A percentile compares a stretch with the other conserved stretches of the same genome.
Conservation (phyloP, 2,329 filamentous ascomycete genomes). For the Fusarium keratoplasticum region DNA sequence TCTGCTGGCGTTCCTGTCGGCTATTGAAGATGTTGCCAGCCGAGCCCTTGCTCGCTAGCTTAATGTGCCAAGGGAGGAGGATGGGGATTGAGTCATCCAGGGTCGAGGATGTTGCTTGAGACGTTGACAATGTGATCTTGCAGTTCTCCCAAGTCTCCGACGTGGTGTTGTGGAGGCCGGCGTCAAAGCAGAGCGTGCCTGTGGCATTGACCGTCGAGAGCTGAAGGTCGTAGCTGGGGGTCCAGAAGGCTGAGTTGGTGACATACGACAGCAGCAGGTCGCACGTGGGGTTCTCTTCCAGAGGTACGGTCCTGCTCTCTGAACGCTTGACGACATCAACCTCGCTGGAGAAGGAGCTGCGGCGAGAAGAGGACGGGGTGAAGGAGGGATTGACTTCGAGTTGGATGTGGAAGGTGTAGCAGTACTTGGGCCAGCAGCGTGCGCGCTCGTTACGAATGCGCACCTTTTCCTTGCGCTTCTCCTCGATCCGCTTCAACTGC, state of each 20-base stretch:
- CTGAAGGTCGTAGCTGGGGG: conserved; percentile 70
- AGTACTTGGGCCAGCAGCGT: conserved; percentile 62
- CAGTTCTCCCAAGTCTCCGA: conserved; percentile 73
- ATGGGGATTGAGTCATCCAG: conserved; percentile 66
- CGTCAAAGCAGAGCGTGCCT: conserved; percentile 69
- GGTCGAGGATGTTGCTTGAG: conserved; percentile 68
- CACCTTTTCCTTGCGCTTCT: conserved; percentile 55
- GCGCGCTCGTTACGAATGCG: conserved; percentile 57
- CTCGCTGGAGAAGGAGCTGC: conserved; percentile 64
- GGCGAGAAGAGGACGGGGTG: conserved; percentile 60
- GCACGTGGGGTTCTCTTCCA: conserved; percentile 46
- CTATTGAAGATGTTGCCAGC: conserved; percentile 52
- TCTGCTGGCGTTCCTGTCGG: conserved; percentile 52
- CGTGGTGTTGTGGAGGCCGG: conserved; percentile 70
- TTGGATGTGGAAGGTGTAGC: conserved; percentile 63
- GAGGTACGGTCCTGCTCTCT: conserved; percentile 46
- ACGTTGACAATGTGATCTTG: conserved; percentile 71
- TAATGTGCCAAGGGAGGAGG: conserved; percentile 68
- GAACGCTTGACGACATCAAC: conserved; percentile 58
- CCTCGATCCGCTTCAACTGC: conserved; percentile 50
- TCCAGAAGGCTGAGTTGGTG: conserved; percentile 68
- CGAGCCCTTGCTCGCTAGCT: conserved; percentile 52
- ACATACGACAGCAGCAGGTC: conserved; percentile 69
- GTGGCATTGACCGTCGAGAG: conserved; percentile 67
- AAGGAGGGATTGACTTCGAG: conserved; percentile 56